Conservation (phyloP, 805 yeast genomes). For the Cephaloascus albidus region DNA sequence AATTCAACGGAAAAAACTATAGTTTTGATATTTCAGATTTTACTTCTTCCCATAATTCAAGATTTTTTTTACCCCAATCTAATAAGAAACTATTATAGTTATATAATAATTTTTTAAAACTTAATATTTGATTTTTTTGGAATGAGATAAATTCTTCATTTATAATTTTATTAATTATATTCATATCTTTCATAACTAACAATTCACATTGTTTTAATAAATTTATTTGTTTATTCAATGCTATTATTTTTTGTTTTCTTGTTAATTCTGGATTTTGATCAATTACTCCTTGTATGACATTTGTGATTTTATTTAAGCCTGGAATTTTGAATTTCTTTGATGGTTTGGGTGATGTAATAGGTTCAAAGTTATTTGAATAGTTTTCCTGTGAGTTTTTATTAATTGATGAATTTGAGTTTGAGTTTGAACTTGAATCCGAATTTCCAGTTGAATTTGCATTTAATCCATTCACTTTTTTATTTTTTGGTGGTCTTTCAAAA, state of each 20-base stretch:
- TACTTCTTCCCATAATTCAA: constrained; percentile 35
- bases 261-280: constrained; percentile 62
- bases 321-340: constrained; percentile 40
- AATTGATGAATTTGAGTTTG: not conserved
- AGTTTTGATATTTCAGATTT: constrained; percentile 23
- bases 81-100: constrained; percentile 27
- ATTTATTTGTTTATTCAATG: not conserved
- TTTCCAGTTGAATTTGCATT: not conserved
- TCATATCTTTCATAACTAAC: constrained; percentile 20
- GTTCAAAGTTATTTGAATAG: constrained; percentile 3
- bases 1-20: constrained; percentile 4
- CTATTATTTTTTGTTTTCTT: constrained; percentile 32
- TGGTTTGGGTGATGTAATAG: constrained; percentile 13
- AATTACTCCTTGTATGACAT: constrained; percentile 48
- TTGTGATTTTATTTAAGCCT: constrained; percentile 39
- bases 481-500: not conserved
- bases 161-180: constrained; percentile 29
- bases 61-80: constrained; percentile 33
- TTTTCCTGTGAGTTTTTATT: not conserved
- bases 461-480: constrained; percentile 1
- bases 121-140: constrained; percentile 20
- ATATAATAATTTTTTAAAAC: constrained; percentile 25
- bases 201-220: not conserved
- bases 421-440: not conserved
- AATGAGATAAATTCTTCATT: constrained; percentile 21